A percentile compares a stretch with the other conserved stretches of the same genome.
phyloP scores from a whole-genome alignment of 352 stramenopile species.

The Pythium volutum region DNA sequence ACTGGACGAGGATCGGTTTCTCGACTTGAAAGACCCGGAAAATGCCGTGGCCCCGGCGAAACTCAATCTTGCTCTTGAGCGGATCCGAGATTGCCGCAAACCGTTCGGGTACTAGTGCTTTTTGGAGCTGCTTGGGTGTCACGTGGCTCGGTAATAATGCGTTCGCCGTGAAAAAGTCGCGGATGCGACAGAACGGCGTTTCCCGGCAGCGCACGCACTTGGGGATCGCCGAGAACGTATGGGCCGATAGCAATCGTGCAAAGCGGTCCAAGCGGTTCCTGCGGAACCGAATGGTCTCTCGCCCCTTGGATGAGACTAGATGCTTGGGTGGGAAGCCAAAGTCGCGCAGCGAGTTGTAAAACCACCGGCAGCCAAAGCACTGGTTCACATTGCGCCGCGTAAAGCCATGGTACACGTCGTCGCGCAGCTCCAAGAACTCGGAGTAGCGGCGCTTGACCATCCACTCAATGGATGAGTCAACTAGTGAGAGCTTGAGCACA shows the following conservation, averaged over 20 bases:
- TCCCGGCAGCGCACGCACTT: constrained; percentile 66
- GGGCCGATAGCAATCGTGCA: constrained; percentile 44
- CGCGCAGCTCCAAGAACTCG: constrained; percentile 58
- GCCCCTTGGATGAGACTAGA: constrained; percentile 42
- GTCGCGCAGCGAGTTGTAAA: constrained; percentile 49
- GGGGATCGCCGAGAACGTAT: constrained; percentile 76
- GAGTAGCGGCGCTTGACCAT: constrained; percentile 64
- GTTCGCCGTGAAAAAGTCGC: constrained; percentile 61
- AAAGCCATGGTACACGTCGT: constrained; percentile 57
- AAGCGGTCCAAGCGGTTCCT: constrained; percentile 55
- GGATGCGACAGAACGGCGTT: constrained; percentile 49
- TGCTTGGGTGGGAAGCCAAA: constrained; percentile 68
- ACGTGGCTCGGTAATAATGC: constrained; percentile 26
- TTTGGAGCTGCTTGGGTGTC: constrained; percentile 30
- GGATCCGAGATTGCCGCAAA: constrained; percentile 68
- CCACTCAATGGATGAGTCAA: constrained; percentile 47
- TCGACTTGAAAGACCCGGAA: constrained; percentile 66
- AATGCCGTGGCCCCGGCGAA: constrained; percentile 52
- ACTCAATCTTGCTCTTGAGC: constrained; percentile 80
- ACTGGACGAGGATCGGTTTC: constrained; percentile 49
- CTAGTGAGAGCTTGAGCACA: constrained; percentile 39
- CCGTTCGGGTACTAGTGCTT: constrained; percentile 32
- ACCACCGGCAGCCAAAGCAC: constrained; percentile 79
- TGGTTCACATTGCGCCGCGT: constrained; percentile 34
- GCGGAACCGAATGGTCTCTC: constrained; percentile 45